Percentiles rank a stretch among this genome's conserved stretches.
Evolutionary conservation across 805 yeast genomes (phyloP).

Genomic region (Yamadazyma ubonensis): DNA sequence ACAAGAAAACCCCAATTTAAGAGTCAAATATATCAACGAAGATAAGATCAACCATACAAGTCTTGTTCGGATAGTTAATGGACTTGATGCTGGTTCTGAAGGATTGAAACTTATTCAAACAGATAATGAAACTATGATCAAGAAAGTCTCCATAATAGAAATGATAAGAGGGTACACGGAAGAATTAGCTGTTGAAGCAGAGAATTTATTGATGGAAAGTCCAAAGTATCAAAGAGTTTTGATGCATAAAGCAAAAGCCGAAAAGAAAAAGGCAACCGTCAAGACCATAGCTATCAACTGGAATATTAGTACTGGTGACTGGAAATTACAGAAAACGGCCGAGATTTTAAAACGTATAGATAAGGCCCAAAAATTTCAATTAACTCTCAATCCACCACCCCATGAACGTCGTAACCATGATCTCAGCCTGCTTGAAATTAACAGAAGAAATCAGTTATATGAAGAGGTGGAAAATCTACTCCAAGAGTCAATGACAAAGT

Average conservation of each 20-base stretch:
- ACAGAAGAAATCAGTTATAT: conserved; percentile 30
- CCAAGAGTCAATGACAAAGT: conserved; percentile 29
- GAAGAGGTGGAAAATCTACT: conserved; percentile 26
- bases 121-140: conserved; percentile 17
- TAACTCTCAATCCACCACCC: conserved; percentile 1
- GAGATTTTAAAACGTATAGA: conserved; percentile 33
- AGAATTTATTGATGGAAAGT: conserved; percentile 31
- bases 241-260: conserved; percentile 28
- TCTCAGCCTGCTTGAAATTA: conserved; percentile 17
- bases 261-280: conserved; percentile 36
- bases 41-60: conserved; percentile 22
- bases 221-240: conserved; percentile 28
- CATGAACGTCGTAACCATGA: neutral
- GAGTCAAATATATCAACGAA: conserved; percentile 27
- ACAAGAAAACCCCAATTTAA: conserved; percentile 17
- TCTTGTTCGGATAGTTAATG: conserved; percentile 34
- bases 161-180: conserved; percentile 35
- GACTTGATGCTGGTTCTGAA: conserved; percentile 19
- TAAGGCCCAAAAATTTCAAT: conserved; percentile 32
- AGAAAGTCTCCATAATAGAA: conserved; percentile 23
- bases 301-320: conserved; percentile 40
- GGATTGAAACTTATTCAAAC: conserved; percentile 14
- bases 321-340: conserved; percentile 34
- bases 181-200: conserved; percentile 30
- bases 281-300: conserved; percentile 34